Conservation (phyloP, 495 filamentous ascomycete genomes). For the Annulohypoxylon moriforme region DNA sequence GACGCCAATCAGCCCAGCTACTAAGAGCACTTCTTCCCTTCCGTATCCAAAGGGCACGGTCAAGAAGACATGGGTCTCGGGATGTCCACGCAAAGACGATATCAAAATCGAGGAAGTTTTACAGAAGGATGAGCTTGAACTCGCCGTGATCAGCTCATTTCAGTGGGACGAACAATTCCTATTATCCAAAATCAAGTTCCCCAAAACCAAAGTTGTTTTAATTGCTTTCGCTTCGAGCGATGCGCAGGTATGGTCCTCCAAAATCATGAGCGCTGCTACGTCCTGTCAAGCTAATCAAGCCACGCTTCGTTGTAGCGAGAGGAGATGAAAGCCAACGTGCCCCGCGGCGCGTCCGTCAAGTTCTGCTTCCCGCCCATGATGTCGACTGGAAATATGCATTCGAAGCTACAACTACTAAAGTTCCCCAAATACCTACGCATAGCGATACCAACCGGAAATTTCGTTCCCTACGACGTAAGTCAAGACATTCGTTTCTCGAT, state of each 20-base stretch:
- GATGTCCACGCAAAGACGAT: constrained; percentile 70
- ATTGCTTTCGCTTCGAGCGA: constrained; percentile 60
- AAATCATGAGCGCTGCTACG: not conserved
- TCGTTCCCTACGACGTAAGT: constrained; percentile 72
- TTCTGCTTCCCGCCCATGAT: constrained; percentile 83
- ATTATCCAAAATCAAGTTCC: constrained; percentile 55
- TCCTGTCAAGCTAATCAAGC: constrained; percentile 6
- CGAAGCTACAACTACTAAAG: constrained; percentile 86
- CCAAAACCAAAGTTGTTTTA: constrained; percentile 56
- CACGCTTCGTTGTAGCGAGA: constrained; percentile 53
- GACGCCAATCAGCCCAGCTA: not conserved
- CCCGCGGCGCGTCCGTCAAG: constrained; percentile 55
- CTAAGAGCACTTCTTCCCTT: constrained; percentile 41
- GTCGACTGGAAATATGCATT: constrained; percentile 75
- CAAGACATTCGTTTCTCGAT: not conserved
- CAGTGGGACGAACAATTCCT: constrained; percentile 76
- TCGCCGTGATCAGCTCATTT: constrained; percentile 87
- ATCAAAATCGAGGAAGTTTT: constrained; percentile 94
- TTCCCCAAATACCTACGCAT: constrained; percentile 75
- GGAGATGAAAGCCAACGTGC: constrained; percentile 62
- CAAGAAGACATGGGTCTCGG: constrained; percentile 81
- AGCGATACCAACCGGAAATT: constrained; percentile 83
- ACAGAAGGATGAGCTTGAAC: constrained; percentile 72
- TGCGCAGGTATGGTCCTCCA: constrained; percentile 55
- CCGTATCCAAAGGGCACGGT: constrained; percentile 78